phyloP scores from a whole-genome alignment of 2,329 filamentous ascomycete species.

The Fusarium sarcochroum region DNA sequence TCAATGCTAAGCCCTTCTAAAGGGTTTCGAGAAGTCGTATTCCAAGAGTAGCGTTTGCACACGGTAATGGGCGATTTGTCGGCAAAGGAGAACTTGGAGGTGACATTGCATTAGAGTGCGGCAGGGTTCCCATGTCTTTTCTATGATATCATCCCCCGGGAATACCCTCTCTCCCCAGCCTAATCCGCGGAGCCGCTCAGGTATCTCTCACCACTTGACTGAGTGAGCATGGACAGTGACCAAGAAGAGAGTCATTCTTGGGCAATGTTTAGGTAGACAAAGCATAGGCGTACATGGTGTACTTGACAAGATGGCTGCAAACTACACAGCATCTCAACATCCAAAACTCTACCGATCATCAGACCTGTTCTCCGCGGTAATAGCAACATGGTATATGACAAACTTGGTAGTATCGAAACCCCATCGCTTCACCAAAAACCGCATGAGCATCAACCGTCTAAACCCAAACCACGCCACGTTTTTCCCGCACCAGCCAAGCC shows the following conservation, averaged over 20 bases:
- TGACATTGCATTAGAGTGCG: slow-evolving; percentile 5
- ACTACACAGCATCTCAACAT: too few relatives aligned
- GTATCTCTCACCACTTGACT: not conserved
- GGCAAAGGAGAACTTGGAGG: slow-evolving; percentile 18
- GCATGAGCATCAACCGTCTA: not conserved
- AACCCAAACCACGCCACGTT: slow-evolving; percentile 25
- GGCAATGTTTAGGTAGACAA: not conserved
- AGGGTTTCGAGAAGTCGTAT: slow-evolving; percentile 26
- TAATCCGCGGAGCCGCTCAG: slow-evolving; percentile 18
- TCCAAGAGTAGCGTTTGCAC: slow-evolving; percentile 8
- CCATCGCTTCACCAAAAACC: not conserved
- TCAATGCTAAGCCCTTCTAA: not conserved
- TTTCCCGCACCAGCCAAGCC: not conserved
- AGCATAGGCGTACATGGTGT: not conserved
- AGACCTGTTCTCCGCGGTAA: not conserved
- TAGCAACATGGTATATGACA: not conserved
- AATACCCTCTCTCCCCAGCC: slow-evolving; percentile 10
- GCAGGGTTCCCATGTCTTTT: slow-evolving; percentile 7
- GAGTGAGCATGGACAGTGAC: not conserved
- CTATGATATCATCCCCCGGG: slow-evolving; percentile 40
- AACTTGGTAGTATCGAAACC: not conserved
- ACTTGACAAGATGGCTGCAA: too few relatives aligned
- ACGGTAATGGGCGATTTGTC: slow-evolving; percentile 5
- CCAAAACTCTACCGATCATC: too few relatives aligned
- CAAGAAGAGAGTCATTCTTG: not conserved